Evolutionary conservation across 768 basidiomycete species (phyloP), one percentile per base, ranked within the genome.

Genomic region (Termitomyces sp.): DNA sequence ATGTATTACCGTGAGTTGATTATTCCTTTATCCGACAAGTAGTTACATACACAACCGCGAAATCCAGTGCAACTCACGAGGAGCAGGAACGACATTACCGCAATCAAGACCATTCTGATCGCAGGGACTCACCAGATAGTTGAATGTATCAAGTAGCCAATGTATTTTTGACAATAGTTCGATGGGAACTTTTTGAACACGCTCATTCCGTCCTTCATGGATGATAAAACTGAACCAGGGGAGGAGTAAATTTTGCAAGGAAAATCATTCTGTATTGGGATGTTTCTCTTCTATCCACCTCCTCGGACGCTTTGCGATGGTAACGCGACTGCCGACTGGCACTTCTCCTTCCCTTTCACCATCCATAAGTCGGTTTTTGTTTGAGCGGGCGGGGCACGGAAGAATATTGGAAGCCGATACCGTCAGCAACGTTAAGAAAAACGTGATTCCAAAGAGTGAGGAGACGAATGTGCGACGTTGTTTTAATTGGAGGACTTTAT

Each of bases 261-360:
- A 21, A 34, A 49, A 45, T 57, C 47, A 66, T 57, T 69, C 61
- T 62, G 67, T 67, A 53, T 65, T 63, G 6, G 74, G 78, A 44
- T 71, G 64, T 55, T 71, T 87, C 70, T 93, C 90, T 70, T 90
- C 86, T 66, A 93, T 91, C 90, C 90, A 93, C 60, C 87, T 77
- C 62, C 82, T 77, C 12, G 87, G 85, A 50, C 79, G 73, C 71
- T 82, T 89, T 60, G 70, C 66, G 14, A 85, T 79, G 21, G 77
- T 77, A 26, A 84, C 77, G 34, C 75, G 74, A 34, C 69, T 62
- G 51, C 63, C 65, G 42, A 64, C 54, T 57, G 61, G 61, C 45
- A 61, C 45, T 19, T 60, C 49, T 37, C 59, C 62, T 47, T 64
- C 66, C 53, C 62, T 62, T 26, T 75, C 76, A 45, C 72, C 74